Conservation (phyloP, 306 rosid species). For the Acacia crassicarpa region DNA sequence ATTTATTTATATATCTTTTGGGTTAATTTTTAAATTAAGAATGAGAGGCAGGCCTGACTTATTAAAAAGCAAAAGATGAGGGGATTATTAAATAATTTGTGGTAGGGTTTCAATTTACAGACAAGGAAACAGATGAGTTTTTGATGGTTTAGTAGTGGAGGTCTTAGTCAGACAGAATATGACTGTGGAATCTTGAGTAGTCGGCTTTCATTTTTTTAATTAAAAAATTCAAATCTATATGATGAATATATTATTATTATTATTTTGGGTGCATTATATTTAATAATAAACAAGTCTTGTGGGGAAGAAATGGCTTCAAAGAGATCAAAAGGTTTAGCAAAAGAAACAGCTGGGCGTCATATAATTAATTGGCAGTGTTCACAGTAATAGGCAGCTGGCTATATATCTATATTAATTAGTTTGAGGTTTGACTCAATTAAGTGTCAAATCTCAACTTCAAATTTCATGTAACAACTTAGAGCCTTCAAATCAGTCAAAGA, state of each 20-base stretch:
- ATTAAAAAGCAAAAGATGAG: constrained; percentile 2
- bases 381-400: not conserved
- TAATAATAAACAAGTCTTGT: not conserved
- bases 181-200: constrained; percentile 22
- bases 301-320: not conserved
- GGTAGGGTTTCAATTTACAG: not conserved
- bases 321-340: not conserved
- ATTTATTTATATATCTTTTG: not conserved
- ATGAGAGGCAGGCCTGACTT: constrained; percentile 14
- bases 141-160: constrained; percentile 14
- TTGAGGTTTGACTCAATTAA: not conserved
- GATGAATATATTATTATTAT: not conserved
- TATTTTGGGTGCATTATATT: not conserved
- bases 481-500: not conserved
- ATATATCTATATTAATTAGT: not conserved
- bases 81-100: not conserved
- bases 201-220: not conserved
- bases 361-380: not conserved
- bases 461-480: not conserved
- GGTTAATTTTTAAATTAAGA: not conserved
- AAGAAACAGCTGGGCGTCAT: not conserved
- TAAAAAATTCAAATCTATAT: not conserved
- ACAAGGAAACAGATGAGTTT: not conserved
- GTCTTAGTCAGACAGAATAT: constrained; percentile 19
- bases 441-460: not conserved